Conservation (phyloP, 2,329 filamentous ascomycete species). For the Trichocomaceae sp. region DNA sequence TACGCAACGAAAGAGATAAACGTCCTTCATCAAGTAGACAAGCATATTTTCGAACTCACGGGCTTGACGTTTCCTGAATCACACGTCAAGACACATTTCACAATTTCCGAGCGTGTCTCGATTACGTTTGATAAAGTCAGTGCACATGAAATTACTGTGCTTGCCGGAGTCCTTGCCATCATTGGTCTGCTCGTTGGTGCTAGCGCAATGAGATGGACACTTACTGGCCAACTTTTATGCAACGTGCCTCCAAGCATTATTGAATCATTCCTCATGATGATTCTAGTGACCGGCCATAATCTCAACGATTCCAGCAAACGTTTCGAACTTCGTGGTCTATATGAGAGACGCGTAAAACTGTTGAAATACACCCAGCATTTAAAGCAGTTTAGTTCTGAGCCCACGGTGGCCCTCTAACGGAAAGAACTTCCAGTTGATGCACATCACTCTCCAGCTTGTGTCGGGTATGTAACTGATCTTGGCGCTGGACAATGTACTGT, state of each 20-base stretch:
- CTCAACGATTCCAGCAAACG: slow-evolving; percentile 20
- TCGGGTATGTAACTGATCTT: too few species aligned
- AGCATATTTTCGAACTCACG: too few species aligned
- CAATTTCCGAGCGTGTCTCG: slow-evolving; percentile 18
- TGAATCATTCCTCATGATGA: slow-evolving; percentile 31
- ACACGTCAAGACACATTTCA: too few species aligned
- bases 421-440: too few species aligned
- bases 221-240: slow-evolving; percentile 29
- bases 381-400: too few species aligned
- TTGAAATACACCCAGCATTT: too few species aligned
- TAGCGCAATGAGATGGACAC: slow-evolving; percentile 27
- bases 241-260: slow-evolving; percentile 33
- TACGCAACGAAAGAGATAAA: slow-evolving; percentile 17
- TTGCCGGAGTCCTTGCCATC: slow-evolving; percentile 21
- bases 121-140: slow-evolving; percentile 19
- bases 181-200: slow-evolving; percentile 24
- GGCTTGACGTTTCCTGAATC: too few species aligned
- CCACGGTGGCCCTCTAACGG: too few species aligned
- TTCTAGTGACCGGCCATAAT: slow-evolving; percentile 30
- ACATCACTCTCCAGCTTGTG: too few species aligned
- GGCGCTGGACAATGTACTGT: too few species aligned
- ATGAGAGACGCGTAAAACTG: too few species aligned
- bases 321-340: too few species aligned
- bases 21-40: background rate
- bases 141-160: slow-evolving; percentile 25